These are phyloP conservation scores for Schizopora paradoxa DNA, from an alignment of 1,284 basidiomycete species.

Conservation along the genomic window DNA sequence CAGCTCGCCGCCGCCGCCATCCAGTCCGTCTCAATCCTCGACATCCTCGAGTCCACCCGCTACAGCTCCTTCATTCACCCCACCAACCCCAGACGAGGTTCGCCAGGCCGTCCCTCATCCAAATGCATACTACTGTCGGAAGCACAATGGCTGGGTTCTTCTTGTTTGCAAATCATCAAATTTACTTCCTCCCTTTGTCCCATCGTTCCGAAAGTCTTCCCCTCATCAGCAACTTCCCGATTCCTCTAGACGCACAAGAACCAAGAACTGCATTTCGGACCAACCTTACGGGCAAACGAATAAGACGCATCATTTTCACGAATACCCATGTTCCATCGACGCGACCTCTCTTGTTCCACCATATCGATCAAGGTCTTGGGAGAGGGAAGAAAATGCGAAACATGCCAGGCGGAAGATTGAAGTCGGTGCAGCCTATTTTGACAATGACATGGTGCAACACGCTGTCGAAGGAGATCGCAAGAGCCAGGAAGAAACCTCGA, in stretches of 20 bases:
- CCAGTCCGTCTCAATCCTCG: conserved; percentile 24
- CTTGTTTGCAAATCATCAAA: conserved; percentile 60
- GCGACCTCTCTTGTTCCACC: conserved; percentile 57
- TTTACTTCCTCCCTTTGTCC: conserved; percentile 52
- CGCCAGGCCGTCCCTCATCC: conserved; percentile 69
- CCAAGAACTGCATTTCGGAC: conserved; percentile 45
- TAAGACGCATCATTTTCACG: conserved; percentile 74
- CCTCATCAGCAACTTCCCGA: conserved; percentile 47
- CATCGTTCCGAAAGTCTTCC: conserved; percentile 40
- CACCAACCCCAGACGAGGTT: conserved; percentile 53
- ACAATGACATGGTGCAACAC: conserved; percentile 9
- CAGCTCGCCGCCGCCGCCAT: conserved; percentile 21
- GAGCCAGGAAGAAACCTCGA: conserved; percentile 30
- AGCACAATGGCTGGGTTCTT: conserved; percentile 75
- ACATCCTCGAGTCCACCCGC: conserved; percentile 27
- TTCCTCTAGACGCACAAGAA: conserved; percentile 43
- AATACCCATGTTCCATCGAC: conserved; percentile 62
- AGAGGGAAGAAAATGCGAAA: conserved; percentile 41
- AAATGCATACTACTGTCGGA: conserved; percentile 72
- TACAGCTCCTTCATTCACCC: conserved; percentile 22
- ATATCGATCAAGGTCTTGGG: conserved; percentile 56
- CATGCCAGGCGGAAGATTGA: conserved; percentile 43
- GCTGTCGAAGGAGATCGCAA: conserved; percentile 33
- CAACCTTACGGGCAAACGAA: conserved; percentile 44
- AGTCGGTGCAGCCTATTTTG: conserved; percentile 22